phyloP scores from a whole-genome alignment of 2,329 filamentous ascomycete species.

The Colletotrichum zoysiae region DNA sequence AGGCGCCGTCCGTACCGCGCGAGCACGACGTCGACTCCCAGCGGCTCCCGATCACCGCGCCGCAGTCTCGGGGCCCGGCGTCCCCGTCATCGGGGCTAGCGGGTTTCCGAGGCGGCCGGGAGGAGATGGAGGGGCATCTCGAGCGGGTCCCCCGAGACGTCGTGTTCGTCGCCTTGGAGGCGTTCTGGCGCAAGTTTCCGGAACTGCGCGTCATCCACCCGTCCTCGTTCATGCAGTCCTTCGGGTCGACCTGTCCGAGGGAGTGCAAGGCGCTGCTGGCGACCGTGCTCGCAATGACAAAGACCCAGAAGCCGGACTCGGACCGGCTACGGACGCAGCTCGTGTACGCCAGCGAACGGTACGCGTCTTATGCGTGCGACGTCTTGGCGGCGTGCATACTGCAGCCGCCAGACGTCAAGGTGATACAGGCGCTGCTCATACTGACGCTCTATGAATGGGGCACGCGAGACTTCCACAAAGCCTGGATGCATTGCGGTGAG shows the following conservation, averaged over 20 bases:
- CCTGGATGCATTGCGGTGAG: conserved; percentile 57
- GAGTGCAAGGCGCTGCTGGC: conserved; percentile 49
- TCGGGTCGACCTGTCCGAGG: conserved; percentile 40
- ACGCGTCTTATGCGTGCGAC: conserved; percentile 48
- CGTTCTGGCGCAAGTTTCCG: conserved; percentile 52
- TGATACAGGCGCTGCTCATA: conserved; percentile 56
- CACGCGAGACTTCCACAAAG: conserved; percentile 55
- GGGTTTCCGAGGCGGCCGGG: background rate
- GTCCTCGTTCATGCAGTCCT: conserved; percentile 48
- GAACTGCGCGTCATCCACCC: conserved; percentile 52
- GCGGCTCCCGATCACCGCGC: conserved; percentile 22
- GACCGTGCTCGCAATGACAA: conserved; percentile 49
- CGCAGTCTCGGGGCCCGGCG: conserved; percentile 29
- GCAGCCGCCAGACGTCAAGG: conserved; percentile 49
- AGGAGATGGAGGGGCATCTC: conserved; percentile 44
- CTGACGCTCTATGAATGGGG: conserved; percentile 59
- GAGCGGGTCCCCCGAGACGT: conserved; percentile 44
- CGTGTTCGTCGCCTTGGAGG: conserved; percentile 50
- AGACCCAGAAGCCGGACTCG: conserved; percentile 49
- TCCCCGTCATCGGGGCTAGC: conserved; percentile 22
- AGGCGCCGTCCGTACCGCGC: background rate
- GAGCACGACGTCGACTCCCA: conserved; percentile 21
- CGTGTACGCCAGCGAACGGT: conserved; percentile 50
- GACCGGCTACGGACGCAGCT: conserved; percentile 47
- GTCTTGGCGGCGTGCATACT: conserved; percentile 47